Conservation (phyloP, 108 stramenopile genomes). For the Skeletonema costatum region DNA sequence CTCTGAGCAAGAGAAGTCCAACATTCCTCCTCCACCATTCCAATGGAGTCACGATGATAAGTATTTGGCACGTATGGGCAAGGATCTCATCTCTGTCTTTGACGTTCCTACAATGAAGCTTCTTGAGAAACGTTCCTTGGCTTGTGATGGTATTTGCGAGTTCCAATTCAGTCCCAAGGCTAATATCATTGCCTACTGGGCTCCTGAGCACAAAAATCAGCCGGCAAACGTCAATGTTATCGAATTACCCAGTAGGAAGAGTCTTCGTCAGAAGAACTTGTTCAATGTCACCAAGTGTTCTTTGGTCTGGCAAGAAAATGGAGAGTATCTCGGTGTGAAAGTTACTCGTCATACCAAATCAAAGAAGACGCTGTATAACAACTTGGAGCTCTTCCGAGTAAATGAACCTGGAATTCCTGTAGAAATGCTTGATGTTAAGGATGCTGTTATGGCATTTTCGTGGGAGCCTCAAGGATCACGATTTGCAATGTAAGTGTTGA, state of each 20-base stretch:
- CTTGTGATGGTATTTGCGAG: conserved; percentile 90
- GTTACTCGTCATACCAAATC: conserved; percentile 93
- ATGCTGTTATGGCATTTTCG: conserved; percentile 91
- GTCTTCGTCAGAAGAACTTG: conserved; percentile 94
- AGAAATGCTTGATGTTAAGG: conserved; percentile 94
- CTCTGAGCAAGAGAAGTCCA: conserved; percentile 11
- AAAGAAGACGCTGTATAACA: conserved; percentile 96
- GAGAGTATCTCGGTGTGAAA: conserved; percentile 94
- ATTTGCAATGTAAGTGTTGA: conserved; percentile 74
- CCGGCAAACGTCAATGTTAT: conserved; percentile 95
- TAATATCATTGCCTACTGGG: conserved; percentile 95
- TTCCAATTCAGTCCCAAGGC: conserved; percentile 95
- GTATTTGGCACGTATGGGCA: conserved; percentile 94
- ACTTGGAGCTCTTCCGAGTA: conserved; percentile 94
- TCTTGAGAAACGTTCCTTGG: conserved; percentile 88
- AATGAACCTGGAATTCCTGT: conserved; percentile 89
- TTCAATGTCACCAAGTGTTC: conserved; percentile 93
- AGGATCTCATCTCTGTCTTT: conserved; percentile 90
- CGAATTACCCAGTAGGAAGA: conserved; percentile 88
- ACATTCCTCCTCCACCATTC: conserved; percentile 81
- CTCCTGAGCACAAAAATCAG: conserved; percentile 90
- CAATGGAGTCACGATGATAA: conserved; percentile 95
- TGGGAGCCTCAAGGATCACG: conserved; percentile 95
- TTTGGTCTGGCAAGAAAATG: conserved; percentile 94
- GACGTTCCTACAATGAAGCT: conserved; percentile 90